phyloP scores from a whole-genome alignment of 2,329 filamentous ascomycete species.

The Arthroderma uncinatum region DNA sequence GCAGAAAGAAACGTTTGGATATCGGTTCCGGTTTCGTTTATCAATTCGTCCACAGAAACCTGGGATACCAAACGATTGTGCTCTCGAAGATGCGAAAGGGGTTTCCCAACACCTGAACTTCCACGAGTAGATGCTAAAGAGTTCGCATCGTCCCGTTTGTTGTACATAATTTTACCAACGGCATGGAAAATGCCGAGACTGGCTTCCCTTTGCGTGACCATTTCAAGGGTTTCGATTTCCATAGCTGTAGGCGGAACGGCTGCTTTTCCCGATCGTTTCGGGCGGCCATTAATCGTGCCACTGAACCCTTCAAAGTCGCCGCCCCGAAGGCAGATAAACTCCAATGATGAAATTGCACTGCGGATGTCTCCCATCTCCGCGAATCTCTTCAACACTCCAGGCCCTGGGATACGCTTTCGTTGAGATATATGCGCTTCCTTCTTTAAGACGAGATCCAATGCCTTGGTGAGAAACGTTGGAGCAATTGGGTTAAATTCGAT shows the following conservation, averaged over 20 bases:
- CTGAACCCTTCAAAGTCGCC: conserved; percentile 66
- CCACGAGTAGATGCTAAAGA: conserved; percentile 19
- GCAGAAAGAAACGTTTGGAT: conserved; percentile 80
- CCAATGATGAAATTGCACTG: conserved; percentile 80
- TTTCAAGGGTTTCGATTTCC: conserved; percentile 66
- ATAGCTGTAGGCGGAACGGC: conserved; percentile 51
- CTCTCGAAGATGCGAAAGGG: conserved; percentile 50
- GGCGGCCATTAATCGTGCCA: conserved; percentile 57
- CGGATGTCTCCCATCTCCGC: conserved; percentile 85
- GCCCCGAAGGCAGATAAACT: conserved; percentile 80
- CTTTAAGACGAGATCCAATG: conserved; percentile 66
- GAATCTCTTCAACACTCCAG: conserved; percentile 63
- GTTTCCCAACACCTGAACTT: conserved; percentile 37
- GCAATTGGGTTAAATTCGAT: conserved; percentile 94
- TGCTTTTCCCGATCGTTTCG: conserved; percentile 48
- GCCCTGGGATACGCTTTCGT: conserved; percentile 63
- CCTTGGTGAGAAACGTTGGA: conserved; percentile 72
- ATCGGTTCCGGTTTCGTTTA: conserved; percentile 89
- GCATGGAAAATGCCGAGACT: conserved; percentile 93
- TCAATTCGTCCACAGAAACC: conserved; percentile 61
- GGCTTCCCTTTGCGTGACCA: conserved; percentile 76
- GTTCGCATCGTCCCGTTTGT: conserved; percentile 57
- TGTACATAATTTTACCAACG: conserved; percentile 91
- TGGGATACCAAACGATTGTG: conserved; percentile 52
- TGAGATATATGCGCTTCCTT: conserved; percentile 70